Percentiles rank a stretch among this genome's conserved stretches.
phyloP scores from a whole-genome alignment of 371 early-diverging fungal species.

The Lichtheimia hyalospora region DNA sequence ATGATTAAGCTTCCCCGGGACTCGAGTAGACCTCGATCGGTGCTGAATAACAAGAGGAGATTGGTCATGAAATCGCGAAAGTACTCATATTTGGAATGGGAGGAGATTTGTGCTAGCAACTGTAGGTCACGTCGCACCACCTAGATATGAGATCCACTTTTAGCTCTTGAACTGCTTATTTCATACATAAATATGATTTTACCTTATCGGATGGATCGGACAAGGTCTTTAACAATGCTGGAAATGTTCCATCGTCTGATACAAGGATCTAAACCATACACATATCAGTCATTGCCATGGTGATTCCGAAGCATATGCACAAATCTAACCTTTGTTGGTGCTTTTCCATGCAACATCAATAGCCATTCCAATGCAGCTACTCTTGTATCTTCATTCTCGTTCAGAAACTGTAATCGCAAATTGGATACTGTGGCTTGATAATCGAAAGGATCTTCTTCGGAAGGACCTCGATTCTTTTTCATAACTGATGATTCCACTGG shows the following conservation, averaged over 20 bases:
- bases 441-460: constrained; percentile 67
- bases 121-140: constrained; percentile 85
- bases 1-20: constrained; percentile 84
- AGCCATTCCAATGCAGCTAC: constrained; percentile 90
- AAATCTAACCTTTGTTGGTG: constrained; percentile 63
- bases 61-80: constrained; percentile 79
- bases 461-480: constrained; percentile 10
- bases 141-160: constrained; percentile 11
- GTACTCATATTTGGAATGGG: constrained; percentile 73
- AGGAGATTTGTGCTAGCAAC: constrained; percentile 87
- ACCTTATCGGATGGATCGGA: constrained; percentile 89
- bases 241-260: constrained; percentile 79
- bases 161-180: not conserved
- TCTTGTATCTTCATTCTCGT: constrained; percentile 86
- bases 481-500: constrained; percentile 12
- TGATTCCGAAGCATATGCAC: too few species aligned
- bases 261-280: constrained; percentile 51
- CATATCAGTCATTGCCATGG: too few species aligned
- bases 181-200: not conserved
- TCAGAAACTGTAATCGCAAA: constrained; percentile 73
- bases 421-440: constrained; percentile 73
- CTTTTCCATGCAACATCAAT: constrained; percentile 88
- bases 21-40: constrained; percentile 82
- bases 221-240: constrained; percentile 79
- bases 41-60: constrained; percentile 78